These are phyloP conservation scores for Teunomyces pallodes DNA, from an alignment of 805 yeast genomes.

Conservation along the genomic window DNA sequence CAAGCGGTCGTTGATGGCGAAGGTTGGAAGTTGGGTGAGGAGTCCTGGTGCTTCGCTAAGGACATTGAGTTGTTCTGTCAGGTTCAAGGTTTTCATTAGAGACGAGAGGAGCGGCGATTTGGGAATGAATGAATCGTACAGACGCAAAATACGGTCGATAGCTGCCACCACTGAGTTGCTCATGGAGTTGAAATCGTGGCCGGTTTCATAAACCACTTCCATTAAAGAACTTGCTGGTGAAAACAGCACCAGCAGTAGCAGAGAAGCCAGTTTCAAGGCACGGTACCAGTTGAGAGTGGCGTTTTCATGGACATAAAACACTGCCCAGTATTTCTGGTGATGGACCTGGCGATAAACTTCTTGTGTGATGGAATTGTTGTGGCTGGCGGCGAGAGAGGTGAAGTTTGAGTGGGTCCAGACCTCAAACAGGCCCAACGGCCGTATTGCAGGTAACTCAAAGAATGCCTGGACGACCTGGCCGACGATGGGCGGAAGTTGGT, in stretches of 20 bases:
- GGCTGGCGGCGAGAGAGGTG: slow-evolving; percentile 14
- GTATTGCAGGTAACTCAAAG: slow-evolving; percentile 21
- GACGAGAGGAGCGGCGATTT: slow-evolving; percentile 15
- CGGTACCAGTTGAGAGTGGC: slow-evolving; percentile 23
- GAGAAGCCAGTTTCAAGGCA: slow-evolving; percentile 13
- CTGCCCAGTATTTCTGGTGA: slow-evolving; percentile 30
- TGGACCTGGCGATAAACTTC: slow-evolving; percentile 30
- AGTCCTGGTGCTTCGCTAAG: slow-evolving; percentile 19
- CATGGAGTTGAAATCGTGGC: slow-evolving; percentile 32
- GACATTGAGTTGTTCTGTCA: slow-evolving; percentile 7
- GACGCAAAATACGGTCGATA: slow-evolving; percentile 14
- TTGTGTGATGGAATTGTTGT: slow-evolving; percentile 21
- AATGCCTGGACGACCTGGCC: slow-evolving; percentile 19
- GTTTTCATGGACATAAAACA: slow-evolving; percentile 27
- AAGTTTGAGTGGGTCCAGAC: slow-evolving; percentile 19
- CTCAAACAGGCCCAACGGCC: slow-evolving; percentile 22
- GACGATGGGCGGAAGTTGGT: slow-evolving; percentile 20
- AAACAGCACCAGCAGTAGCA: slow-evolving; percentile 5
- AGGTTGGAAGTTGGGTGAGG: slow-evolving; percentile 23
- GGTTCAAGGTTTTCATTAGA: slow-evolving; percentile 13
- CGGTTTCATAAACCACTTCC: slow-evolving; percentile 30
- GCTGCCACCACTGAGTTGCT: slow-evolving; percentile 18
- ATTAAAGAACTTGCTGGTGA: slow-evolving; percentile 19
- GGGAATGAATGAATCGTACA: slow-evolving; percentile 16
- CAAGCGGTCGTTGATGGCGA: slow-evolving; percentile 18